Percentiles rank a stretch among this genome's conserved stretches.
phyloP scores from a whole-genome alignment of 306 rosid genomes.

The Citrullus amarus region DNA sequence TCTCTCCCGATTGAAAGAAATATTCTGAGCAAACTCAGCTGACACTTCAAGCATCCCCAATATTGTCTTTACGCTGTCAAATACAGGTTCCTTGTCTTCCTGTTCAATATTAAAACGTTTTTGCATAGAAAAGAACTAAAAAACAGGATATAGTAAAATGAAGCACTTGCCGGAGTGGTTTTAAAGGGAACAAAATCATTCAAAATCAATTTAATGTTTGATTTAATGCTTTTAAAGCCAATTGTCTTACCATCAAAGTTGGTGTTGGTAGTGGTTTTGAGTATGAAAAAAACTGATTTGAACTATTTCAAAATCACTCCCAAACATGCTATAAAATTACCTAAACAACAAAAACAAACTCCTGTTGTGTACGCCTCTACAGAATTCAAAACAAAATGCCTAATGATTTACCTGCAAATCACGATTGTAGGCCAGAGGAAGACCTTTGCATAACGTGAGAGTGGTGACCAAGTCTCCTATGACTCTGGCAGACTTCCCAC shows the following conservation, averaged over 20 bases:
- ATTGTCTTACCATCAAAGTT: too few relatives aligned
- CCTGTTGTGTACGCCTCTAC: neutral
- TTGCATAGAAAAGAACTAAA: neutral
- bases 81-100: conserved; percentile 97
- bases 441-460: conserved; percentile 91
- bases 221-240: too few relatives aligned
- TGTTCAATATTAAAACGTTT: conserved; percentile 18
- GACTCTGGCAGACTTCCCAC: conserved; percentile 91
- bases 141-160: neutral
- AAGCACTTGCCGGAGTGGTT: neutral
- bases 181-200: too few relatives aligned
- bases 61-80: conserved; percentile 86
- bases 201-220: too few relatives aligned
- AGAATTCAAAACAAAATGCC: neutral
- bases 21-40: conserved; percentile 75
- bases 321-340: neutral
- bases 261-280: too few relatives aligned
- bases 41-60: conserved; percentile 98
- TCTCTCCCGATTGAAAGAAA: conserved; percentile 66
- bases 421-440: conserved; percentile 94
- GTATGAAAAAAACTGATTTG: too few relatives aligned
- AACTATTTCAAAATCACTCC: too few relatives aligned
- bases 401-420: conserved; percentile 72
- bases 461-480: conserved; percentile 83
- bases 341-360: neutral